Conservation (phyloP, 495 filamentous ascomycete species). For the Daldinia grandis region DNA sequence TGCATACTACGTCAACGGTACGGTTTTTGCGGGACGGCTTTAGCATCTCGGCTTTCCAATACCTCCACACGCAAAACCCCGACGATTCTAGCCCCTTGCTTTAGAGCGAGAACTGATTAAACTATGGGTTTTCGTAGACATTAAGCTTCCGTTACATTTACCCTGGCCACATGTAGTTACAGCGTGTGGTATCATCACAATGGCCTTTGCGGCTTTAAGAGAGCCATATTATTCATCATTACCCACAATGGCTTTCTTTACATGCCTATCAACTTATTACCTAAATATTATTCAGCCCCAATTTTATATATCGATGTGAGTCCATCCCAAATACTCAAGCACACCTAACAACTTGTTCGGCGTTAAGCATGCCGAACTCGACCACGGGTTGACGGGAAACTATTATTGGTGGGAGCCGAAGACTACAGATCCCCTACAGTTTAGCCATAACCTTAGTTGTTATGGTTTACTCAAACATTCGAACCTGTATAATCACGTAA, state of each 20-base stretch:
- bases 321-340: background rate
- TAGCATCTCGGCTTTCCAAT: slow-evolving; percentile 5
- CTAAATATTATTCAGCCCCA: background rate
- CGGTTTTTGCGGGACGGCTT: slow-evolving; percentile 2
- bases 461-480: background rate
- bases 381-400: background rate
- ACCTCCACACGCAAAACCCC: background rate
- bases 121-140: background rate
- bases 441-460: background rate
- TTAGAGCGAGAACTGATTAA: background rate
- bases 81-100: background rate
- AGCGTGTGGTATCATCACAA: background rate
- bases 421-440: background rate
- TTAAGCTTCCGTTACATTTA: background rate
- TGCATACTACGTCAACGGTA: background rate
- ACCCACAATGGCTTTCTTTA: too few relatives aligned
- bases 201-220: background rate
- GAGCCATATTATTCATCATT: background rate
- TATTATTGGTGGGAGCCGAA: background rate
- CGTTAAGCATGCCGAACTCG: background rate
- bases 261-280: background rate
- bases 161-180: background rate
- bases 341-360: background rate
- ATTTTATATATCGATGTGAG: background rate
- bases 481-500: background rate